Evolutionary conservation across 768 basidiomycete genomes (phyloP).

Genomic region (Leccinum uliginosum): DNA sequence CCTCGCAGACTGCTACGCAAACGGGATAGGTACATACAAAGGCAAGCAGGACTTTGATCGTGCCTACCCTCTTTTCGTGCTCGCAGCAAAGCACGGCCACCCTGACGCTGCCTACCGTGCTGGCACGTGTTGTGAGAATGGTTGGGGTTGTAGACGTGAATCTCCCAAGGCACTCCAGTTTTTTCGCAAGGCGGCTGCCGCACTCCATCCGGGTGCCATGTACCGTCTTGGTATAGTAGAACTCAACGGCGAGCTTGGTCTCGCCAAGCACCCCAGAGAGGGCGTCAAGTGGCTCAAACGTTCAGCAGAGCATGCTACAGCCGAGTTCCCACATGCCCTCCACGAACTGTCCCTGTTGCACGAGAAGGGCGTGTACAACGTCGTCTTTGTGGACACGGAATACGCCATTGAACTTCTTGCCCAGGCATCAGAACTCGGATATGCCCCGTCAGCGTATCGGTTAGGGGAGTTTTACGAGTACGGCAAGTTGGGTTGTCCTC

Average conservation of each 20-base stretch:
- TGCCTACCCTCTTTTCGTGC: constrained; percentile 92
- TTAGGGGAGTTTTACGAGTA: constrained; percentile 99
- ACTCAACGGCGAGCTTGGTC: constrained; percentile 89
- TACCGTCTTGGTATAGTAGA: constrained; percentile 95
- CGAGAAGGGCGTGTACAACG: constrained; percentile 97
- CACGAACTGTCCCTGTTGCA: constrained; percentile 93
- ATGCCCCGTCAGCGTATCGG: constrained; percentile 93
- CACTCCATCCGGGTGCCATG: constrained; percentile 91
- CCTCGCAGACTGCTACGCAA: constrained; percentile 96
- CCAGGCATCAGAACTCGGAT: constrained; percentile 92
- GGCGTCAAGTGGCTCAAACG: constrained; percentile 99
- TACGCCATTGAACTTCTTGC: constrained; percentile 93
- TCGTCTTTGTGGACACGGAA: constrained; percentile 93
- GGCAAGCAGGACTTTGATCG: constrained; percentile 94
- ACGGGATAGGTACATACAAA: constrained; percentile 93
- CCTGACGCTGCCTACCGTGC: constrained; percentile 94
- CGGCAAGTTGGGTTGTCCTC: constrained; percentile 97
- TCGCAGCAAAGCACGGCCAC: constrained; percentile 96
- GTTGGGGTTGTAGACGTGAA: constrained; percentile 96
- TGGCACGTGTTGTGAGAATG: constrained; percentile 97
- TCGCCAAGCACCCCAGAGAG: constrained; percentile 85
- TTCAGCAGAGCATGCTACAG: constrained; percentile 89
- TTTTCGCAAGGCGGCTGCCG: constrained; percentile 90
- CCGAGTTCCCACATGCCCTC: constrained; percentile 93
- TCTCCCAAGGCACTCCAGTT: constrained; percentile 88